Evolutionary conservation across 2,329 filamentous ascomycete species (phyloP), one percentile per base, ranked within the genome.

Genomic region (Rachicladosporium sp.): DNA sequence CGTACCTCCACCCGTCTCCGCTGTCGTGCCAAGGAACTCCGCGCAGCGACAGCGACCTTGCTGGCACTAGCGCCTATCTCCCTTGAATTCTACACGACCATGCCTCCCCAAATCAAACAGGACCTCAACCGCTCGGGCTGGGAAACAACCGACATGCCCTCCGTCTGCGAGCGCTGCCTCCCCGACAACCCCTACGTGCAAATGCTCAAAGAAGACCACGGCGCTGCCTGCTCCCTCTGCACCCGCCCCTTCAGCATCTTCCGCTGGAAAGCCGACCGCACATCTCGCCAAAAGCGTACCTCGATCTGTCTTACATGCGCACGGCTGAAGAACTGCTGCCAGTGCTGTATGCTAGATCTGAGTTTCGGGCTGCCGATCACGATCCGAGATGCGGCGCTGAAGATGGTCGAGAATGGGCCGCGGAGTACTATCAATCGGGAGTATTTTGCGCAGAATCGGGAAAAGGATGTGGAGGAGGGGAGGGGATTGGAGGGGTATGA

Each of bases 141-240:
- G 87, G 91, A 98, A 65, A 82, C 86, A 27, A 91, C 85, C 36
- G 85, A 91, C 62, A 87, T 91, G 55, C 85, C 85, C 6, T 88
- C 82, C 2, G 82, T 91, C 29, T 91, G 76, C 68, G 91, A 98
- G 64, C 87, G 80, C 57, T 98, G 91, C 60, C 74, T 98, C 2
- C 88, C 89, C 10, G 88, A 94, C 46, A 96, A 96, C 54, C 89
- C 89, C 2, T 98, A 93, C 56, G 91, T 98, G 33, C 91, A 96
- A 64, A 96, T 98, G 88, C 72, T 98, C 44, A 98, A 98, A 65
- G 87, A 96, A 58, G 89, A 98, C 61, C 80, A 93, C 55, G 91
- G 87, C 53, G 84, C 60, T 46, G 65, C 66, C 62, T 74, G 71
- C 63, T 75, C 76, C 57, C 71, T 78, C 50, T 98, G 91, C 64